Conservation (phyloP, 805 yeast species). For the Starmera quercuum region DNA sequence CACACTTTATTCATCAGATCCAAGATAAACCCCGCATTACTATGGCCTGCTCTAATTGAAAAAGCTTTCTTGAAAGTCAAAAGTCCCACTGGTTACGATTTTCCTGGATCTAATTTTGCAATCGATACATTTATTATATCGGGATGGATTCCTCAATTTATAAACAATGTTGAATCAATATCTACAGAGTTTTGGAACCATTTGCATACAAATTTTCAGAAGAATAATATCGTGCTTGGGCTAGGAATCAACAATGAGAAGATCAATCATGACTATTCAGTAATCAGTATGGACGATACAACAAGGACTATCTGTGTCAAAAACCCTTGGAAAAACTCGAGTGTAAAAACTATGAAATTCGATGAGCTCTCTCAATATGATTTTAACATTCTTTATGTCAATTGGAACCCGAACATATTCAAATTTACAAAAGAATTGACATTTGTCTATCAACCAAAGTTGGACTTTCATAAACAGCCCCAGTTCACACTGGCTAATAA, state of each 20-base stretch:
- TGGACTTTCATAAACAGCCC: conserved; percentile 26
- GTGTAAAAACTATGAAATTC: conserved; percentile 12
- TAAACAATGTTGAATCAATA: conserved; percentile 20
- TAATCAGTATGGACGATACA: conserved; percentile 30
- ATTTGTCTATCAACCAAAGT: conserved; percentile 21
- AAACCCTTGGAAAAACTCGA: conserved; percentile 37
- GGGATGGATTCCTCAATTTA: conserved; percentile 69
- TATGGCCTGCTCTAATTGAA: conserved; percentile 73
- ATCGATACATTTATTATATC: conserved; percentile 56
- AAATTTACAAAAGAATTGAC: conserved; percentile 13
- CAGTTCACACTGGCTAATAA: conserved; percentile 35
- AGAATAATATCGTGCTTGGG: conserved; percentile 42
- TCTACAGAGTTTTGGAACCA: conserved; percentile 28
- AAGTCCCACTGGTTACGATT: conserved; percentile 47
- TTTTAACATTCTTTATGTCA: conserved; percentile 51
- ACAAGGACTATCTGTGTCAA: conserved; percentile 22
- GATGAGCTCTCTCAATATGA: conserved; percentile 24
- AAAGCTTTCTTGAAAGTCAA: conserved; percentile 61
- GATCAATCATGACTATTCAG: conserved; percentile 64
- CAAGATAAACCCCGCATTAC: conserved; percentile 6
- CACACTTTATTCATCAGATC: conserved; percentile 12
- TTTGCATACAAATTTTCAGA: conserved; percentile 22
- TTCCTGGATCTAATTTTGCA: conserved; percentile 71
- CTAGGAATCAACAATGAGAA: conserved; percentile 57
- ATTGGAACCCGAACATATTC: conserved; percentile 47